Conservation (phyloP, 768 basidiomycete genomes). For the Pisolithus sp. region DNA sequence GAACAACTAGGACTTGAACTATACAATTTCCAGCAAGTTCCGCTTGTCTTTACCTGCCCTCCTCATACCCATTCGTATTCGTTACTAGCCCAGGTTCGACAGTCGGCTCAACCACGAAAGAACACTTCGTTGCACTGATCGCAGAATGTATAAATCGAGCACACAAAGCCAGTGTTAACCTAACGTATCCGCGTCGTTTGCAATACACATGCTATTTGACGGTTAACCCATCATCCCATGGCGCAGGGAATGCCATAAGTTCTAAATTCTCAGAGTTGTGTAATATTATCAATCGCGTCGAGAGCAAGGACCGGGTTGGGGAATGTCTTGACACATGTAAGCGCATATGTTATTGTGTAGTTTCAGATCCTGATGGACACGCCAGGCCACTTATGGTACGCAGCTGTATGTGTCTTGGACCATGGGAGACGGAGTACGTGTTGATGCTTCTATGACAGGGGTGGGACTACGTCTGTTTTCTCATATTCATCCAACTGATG, state of each 20-base stretch:
- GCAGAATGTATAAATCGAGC: conserved; percentile 72
- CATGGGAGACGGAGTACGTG: background rate
- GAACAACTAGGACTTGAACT: conserved; percentile 67
- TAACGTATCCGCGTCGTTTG: conserved; percentile 28
- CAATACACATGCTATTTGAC: background rate
- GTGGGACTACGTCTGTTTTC: conserved; percentile 52
- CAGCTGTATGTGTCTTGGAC: conserved; percentile 55
- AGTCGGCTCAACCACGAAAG: conserved; percentile 57
- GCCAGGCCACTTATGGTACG: conserved; percentile 70
- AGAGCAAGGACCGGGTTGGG: conserved; percentile 69
- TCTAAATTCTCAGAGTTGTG: conserved; percentile 62
- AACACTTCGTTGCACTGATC: conserved; percentile 58
- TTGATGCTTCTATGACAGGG: conserved; percentile 36
- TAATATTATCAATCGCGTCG: conserved; percentile 60
- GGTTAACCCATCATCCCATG: conserved; percentile 17
- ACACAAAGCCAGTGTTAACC: conserved; percentile 50
- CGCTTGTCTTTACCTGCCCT: background rate
- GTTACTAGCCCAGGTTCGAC: conserved; percentile 71
- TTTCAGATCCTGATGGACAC: background rate
- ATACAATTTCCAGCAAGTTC: conserved; percentile 81
- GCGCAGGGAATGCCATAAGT: conserved; percentile 74
- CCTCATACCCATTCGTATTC: background rate
- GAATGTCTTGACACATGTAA: conserved; percentile 84
- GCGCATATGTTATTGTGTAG: conserved; percentile 10
- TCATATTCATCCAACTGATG: background rate